Evolutionary conservation across 306 rosid genomes (phyloP).

Genomic region (Dryas alaskensis): DNA sequence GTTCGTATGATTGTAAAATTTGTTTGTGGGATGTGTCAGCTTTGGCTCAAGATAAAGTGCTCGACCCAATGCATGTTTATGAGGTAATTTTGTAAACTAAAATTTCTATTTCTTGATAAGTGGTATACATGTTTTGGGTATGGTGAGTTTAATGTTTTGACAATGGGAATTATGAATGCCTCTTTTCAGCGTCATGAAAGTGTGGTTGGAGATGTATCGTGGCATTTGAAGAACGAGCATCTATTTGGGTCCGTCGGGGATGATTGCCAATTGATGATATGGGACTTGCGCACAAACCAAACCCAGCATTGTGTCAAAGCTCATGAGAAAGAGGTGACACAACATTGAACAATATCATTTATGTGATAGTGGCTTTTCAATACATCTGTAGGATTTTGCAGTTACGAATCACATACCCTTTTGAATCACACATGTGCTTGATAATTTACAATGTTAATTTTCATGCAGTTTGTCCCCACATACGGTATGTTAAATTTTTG

Average conservation of each 20-base stretch:
- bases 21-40: conserved; percentile 90
- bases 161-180: conserved; percentile 7
- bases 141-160: conserved; percentile 1
- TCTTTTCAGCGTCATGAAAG: conserved; percentile 56
- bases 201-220: conserved; percentile 75
- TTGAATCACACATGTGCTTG: not conserved
- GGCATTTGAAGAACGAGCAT: conserved; percentile 69
- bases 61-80: conserved; percentile 62
- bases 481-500: not conserved
- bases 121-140: not conserved
- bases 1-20: conserved; percentile 69
- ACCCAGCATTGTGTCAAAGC: conserved; percentile 63
- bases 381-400: not conserved
- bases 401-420: not conserved
- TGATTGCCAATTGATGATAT: conserved; percentile 68
- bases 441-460: not conserved
- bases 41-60: conserved; percentile 47
- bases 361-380: not conserved
- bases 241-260: conserved; percentile 90
- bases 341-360: not conserved
- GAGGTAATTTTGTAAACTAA: conserved; percentile 49
- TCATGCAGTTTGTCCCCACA: not conserved
- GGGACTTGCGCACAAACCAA: conserved; percentile 80
- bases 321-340: conserved; percentile 79
- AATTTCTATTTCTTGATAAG: not conserved